These are phyloP conservation scores for Cymbopogon flexuosus DNA, from an alignment of 202 grass and related monocot species.

Conservation along the genomic window DNA sequence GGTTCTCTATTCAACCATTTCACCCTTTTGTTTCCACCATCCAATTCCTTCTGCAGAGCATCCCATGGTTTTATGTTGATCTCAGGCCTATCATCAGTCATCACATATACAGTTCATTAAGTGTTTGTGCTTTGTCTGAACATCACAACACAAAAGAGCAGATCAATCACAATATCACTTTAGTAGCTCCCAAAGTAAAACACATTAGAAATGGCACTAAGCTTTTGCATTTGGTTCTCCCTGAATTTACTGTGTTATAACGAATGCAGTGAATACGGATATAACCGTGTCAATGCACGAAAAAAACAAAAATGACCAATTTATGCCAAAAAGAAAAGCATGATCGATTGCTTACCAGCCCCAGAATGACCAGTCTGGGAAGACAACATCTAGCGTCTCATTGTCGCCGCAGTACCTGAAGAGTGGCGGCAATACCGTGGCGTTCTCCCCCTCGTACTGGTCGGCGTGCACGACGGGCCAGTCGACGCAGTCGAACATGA, in stretches of 20 bases:
- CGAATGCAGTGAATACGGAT: neutral
- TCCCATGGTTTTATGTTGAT: slow-evolving; percentile 93
- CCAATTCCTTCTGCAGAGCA: slow-evolving; percentile 50
- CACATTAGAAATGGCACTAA: neutral
- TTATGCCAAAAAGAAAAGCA: neutral
- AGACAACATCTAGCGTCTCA: slow-evolving; percentile 64
- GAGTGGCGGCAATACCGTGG: slow-evolving; percentile 47
- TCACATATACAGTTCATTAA: slow-evolving; percentile 25
- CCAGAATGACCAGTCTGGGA: slow-evolving; percentile 99
- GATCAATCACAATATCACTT: neutral
- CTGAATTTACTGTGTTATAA: neutral
- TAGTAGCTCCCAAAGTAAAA: neutral
- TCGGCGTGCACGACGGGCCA: slow-evolving; percentile 48
- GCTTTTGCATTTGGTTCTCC: neutral
- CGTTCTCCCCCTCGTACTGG: slow-evolving; percentile 45
- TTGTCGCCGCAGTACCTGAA: slow-evolving; percentile 77
- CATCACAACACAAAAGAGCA: slow-evolving; percentile 11
- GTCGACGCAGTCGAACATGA: slow-evolving; percentile 96
- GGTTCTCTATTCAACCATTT: slow-evolving; percentile 70
- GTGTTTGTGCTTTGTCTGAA: neutral
- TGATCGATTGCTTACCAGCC: slow-evolving; percentile 64
- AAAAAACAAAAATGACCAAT: neutral
- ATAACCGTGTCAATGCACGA: neutral
- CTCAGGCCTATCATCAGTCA: slow-evolving; percentile 63
- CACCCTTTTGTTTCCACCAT: slow-evolving; percentile 44